Conservation (phyloP, 2,329 filamentous ascomycete genomes). For the Cladosporium sp. region DNA sequence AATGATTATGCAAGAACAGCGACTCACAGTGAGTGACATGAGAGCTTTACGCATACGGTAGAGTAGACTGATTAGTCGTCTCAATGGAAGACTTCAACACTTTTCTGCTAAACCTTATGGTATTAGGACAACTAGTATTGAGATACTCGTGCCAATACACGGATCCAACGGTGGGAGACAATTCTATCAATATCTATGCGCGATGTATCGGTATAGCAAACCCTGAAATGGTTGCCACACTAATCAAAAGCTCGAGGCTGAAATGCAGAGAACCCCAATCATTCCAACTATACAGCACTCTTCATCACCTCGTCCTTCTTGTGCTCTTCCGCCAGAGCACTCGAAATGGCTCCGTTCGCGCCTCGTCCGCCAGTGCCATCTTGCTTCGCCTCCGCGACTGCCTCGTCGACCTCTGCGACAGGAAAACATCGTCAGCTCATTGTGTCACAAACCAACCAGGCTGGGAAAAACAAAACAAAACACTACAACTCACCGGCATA, state of each 20-base stretch:
- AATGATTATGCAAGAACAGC: background rate
- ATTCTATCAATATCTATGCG: background rate
- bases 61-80: background rate
- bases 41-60: background rate
- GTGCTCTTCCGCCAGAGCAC: slow-evolving; percentile 36
- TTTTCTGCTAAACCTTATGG: background rate
- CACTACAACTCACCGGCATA: slow-evolving; percentile 41
- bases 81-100: background rate
- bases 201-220: background rate
- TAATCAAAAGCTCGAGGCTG: background rate
- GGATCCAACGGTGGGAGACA: background rate
- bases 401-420: slow-evolving; percentile 46
- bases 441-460: background rate
- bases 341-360: slow-evolving; percentile 43
- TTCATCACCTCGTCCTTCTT: slow-evolving; percentile 29
- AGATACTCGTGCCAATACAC: background rate
- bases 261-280: background rate
- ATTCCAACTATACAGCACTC: slow-evolving; percentile 36
- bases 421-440: slow-evolving; percentile 14
- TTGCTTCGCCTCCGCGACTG: slow-evolving; percentile 35
- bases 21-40: background rate
- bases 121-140: background rate
- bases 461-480: background rate
- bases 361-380: slow-evolving; percentile 50
- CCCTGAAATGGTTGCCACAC: background rate